These are phyloP conservation scores for Prunus yedoensis DNA, from an alignment of 331 rosid genomes.

Conservation along the genomic window DNA sequence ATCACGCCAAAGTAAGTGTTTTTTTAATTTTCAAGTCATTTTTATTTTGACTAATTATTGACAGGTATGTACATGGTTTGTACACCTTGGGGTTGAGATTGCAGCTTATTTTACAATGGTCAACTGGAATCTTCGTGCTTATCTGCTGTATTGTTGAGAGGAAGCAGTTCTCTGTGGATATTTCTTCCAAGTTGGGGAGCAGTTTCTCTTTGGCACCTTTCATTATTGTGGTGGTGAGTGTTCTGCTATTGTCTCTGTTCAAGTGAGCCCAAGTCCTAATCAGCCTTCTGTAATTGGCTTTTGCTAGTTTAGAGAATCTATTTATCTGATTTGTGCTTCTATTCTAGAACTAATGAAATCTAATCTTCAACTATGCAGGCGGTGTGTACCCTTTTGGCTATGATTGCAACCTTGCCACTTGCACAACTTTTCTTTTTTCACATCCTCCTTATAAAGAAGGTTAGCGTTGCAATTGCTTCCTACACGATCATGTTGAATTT, in stretches of 20 bases:
- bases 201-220: conserved; percentile 88
- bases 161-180: conserved; percentile 68
- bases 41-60: conserved; percentile 74
- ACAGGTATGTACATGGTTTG: conserved; percentile 85
- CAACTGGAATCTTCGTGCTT: conserved; percentile 87
- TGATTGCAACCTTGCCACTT: conserved; percentile 92
- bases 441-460: conserved; percentile 95
- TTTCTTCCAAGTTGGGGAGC: conserved; percentile 83
- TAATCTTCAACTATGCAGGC: conserved; percentile 49
- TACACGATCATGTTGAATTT: background rate
- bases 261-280: background rate
- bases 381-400: conserved; percentile 81
- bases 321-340: conserved; percentile 8
- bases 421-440: conserved; percentile 96
- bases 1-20: conserved; percentile 45
- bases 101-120: conserved; percentile 99
- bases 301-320: background rate
- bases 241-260: conserved; percentile 5
- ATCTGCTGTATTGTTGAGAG: conserved; percentile 83
- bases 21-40: conserved; percentile 56
- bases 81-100: conserved; percentile 88
- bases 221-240: conserved; percentile 81
- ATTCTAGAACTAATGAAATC: background rate
- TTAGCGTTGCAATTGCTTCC: conserved; percentile 24
- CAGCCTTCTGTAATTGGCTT: background rate